Percentiles rank a stretch among this genome's conserved stretches.
These are phyloP conservation scores for Talaromyces ruber DNA, from an alignment of 495 filamentous ascomycete species.

Conservation along the genomic window DNA sequence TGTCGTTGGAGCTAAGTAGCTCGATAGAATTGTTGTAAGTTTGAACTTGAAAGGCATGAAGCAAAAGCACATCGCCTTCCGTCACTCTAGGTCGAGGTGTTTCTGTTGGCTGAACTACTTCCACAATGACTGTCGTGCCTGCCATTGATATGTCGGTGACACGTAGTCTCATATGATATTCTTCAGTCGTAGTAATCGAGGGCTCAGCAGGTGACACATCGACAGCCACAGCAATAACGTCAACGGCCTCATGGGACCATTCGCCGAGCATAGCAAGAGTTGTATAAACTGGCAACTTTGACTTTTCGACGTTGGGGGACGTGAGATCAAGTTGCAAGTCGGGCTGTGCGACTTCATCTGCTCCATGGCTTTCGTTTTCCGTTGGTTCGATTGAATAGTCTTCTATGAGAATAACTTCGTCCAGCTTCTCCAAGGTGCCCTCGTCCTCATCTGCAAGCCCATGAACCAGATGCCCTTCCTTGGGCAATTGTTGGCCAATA, in stretches of 20 bases:
- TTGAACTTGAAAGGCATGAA: slow-evolving; percentile 64
- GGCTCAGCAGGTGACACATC: slow-evolving; percentile 45
- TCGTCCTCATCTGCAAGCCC: not conserved
- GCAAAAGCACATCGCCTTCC: slow-evolving; percentile 66
- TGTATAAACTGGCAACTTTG: not conserved
- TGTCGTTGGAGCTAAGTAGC: slow-evolving; percentile 39
- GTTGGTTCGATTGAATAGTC: slow-evolving; percentile 5
- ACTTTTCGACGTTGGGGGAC: not conserved
- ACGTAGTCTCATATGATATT: slow-evolving; percentile 60
- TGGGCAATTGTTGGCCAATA: not conserved
- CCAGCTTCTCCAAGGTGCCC: slow-evolving; percentile 1
- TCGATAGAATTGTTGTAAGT: slow-evolving; percentile 34
- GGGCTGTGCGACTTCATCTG: slow-evolving; percentile 6
- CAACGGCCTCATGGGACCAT: slow-evolving; percentile 45
- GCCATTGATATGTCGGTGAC: slow-evolving; percentile 58
- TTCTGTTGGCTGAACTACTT: slow-evolving; percentile 68
- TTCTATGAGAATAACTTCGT: slow-evolving; percentile 11
- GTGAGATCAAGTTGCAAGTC: not conserved
- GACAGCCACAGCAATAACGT: slow-evolving; percentile 62
- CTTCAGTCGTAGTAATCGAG: slow-evolving; percentile 56
- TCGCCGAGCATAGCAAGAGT: slow-evolving; percentile 51
- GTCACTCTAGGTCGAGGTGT: slow-evolving; percentile 58
- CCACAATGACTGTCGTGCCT: slow-evolving; percentile 40
- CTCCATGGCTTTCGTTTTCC: slow-evolving; percentile 1
- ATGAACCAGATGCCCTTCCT: not conserved